These are phyloP conservation scores for Metschnikowia drakensbergensis DNA, from an alignment of 805 yeast species.

Conservation along the genomic window DNA sequence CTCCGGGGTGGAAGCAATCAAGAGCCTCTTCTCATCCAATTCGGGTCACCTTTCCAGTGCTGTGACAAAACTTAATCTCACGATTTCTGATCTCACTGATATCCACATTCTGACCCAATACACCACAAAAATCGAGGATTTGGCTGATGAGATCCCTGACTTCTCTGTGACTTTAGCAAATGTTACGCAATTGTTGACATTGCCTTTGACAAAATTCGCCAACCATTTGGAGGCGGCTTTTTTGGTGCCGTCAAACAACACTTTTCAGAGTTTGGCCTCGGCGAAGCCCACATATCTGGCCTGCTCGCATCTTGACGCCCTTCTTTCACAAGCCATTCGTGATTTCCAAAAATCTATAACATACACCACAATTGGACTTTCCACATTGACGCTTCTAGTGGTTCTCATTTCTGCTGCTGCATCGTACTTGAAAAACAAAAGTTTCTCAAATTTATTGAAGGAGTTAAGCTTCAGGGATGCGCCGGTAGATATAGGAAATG, in stretches of 20 bases:
- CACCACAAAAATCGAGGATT: constrained; percentile 48
- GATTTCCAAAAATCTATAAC: constrained; percentile 1
- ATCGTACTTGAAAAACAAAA: constrained; percentile 4
- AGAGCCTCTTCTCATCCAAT: constrained; percentile 45
- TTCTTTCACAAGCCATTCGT: not conserved
- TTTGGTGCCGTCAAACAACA: not conserved
- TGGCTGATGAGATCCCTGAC: constrained; percentile 56
- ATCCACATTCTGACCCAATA: constrained; percentile 65
- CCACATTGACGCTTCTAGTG: constrained; percentile 5
- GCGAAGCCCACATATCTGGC: not conserved
- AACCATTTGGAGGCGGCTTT: not conserved
- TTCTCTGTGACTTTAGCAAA: constrained; percentile 61
- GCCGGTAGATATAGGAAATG: constrained; percentile 12
- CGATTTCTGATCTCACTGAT: constrained; percentile 24
- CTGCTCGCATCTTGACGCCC: not conserved
- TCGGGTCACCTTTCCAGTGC: constrained; percentile 34
- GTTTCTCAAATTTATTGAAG: not conserved
- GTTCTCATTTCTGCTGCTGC: constrained; percentile 2
- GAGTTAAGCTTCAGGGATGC: constrained; percentile 1
- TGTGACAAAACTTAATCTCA: constrained; percentile 49
- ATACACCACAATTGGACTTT: constrained; percentile 7
- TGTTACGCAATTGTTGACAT: constrained; percentile 49
- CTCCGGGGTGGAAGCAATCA: constrained; percentile 44
- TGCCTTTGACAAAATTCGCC: constrained; percentile 2
- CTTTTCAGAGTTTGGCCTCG: not conserved